These are phyloP conservation scores for Saccharum hybrid DNA, from an alignment of 202 grass and related monocot genomes.

Conservation along the genomic window DNA sequence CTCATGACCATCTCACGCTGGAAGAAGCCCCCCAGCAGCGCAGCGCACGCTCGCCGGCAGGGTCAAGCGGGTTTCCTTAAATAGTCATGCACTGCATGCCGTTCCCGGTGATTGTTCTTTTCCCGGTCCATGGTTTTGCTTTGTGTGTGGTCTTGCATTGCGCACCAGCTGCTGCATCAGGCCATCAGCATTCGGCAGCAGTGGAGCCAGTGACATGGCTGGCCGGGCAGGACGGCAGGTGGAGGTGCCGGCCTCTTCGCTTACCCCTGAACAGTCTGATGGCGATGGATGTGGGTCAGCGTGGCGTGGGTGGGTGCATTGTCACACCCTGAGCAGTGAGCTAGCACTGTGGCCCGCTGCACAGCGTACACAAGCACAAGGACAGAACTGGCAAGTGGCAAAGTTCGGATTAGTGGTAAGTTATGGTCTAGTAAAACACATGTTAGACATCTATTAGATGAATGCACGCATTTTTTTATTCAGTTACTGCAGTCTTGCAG, in stretches of 20 bases:
- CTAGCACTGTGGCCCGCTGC: conserved; percentile 13
- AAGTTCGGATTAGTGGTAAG: too few species aligned
- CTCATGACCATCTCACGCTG: neutral
- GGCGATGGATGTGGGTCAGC: conserved; percentile 18
- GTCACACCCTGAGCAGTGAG: conserved; percentile 42
- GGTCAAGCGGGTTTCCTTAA: conserved; percentile 74
- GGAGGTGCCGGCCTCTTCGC: neutral
- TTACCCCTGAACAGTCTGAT: conserved; percentile 69
- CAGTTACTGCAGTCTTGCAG: too few species aligned
- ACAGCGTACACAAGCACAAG: neutral
- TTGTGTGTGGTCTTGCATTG: conserved; percentile 53
- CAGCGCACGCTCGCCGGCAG: conserved; percentile 35
- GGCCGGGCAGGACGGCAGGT: neutral
- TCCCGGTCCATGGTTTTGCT: conserved; percentile 15
- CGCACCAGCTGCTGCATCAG: neutral
- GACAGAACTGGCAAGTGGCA: too few species aligned
- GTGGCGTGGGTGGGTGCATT: conserved; percentile 29
- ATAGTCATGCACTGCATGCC: conserved; percentile 51
- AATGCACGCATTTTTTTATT: too few species aligned
- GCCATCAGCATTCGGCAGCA: neutral
- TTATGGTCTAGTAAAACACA: too few species aligned
- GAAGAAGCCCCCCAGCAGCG: neutral
- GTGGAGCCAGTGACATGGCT: conserved; percentile 31
- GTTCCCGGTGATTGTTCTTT: conserved; percentile 66
- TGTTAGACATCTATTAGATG: too few species aligned